phyloP scores from a whole-genome alignment of 306 rosid genomes.

The Trichosanthes truncata region DNA sequence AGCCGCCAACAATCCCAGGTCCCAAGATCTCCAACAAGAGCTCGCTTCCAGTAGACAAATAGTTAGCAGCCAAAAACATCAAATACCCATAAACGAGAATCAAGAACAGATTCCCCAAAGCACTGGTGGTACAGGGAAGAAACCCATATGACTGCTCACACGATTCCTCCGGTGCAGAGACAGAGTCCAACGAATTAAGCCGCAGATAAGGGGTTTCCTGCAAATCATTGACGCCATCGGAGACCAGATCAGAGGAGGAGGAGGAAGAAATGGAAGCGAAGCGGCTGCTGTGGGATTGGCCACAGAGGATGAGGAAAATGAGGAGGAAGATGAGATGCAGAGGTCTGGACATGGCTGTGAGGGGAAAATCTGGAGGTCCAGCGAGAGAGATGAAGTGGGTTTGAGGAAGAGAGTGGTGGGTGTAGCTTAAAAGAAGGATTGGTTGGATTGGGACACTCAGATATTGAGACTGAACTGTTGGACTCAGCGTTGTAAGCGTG shows the following conservation, averaged over 20 bases:
- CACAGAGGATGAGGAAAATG: conserved; percentile 25
- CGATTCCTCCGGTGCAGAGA: conserved; percentile 24
- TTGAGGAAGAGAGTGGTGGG: background rate
- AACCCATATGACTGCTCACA: conserved; percentile 84
- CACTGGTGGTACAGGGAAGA: conserved; percentile 59
- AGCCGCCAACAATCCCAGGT: conserved; percentile 87
- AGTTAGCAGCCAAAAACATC: conserved; percentile 66
- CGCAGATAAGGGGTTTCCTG: background rate
- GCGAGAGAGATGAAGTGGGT: background rate
- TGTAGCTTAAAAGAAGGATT: conserved; percentile 1
- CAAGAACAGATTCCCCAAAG: conserved; percentile 52
- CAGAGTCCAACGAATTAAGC: conserved; percentile 9
- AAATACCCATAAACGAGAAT: conserved; percentile 57
- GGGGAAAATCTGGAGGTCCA: background rate
- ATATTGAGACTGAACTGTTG: background rate
- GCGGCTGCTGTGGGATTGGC: conserved; percentile 30
- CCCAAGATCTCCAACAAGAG: conserved; percentile 84
- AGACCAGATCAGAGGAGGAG: conserved; percentile 29
- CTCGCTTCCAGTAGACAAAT: conserved; percentile 70
- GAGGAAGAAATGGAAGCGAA: background rate
- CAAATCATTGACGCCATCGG: conserved; percentile 36
- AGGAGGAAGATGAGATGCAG: conserved; percentile 16
- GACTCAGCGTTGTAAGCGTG: background rate
- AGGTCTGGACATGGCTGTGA: conserved; percentile 5
- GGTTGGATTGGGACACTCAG: background rate